Evolutionary conservation across 1,284 basidiomycete genomes (phyloP), one percentile per base, ranked within the genome.

Genomic region (Leucoagaricus sp.): DNA sequence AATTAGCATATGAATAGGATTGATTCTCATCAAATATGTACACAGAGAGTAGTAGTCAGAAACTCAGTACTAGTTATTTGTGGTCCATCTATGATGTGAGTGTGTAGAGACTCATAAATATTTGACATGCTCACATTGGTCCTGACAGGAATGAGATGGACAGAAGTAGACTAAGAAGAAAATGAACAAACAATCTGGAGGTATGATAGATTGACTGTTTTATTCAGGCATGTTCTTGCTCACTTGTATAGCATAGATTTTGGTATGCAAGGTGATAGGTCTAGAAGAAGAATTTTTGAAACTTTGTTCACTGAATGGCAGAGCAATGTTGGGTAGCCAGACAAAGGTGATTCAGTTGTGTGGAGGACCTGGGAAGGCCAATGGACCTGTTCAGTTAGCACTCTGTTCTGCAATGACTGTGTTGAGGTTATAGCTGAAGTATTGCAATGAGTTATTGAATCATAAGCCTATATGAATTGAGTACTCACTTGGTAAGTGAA

Each of bases 211-310:
- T 26, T n/a, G n/a, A 15, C 13, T 23, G 17, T 23, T 9, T 15
- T 25, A 45, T 9, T 21, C 6, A 25, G n/a, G 13, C 15, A 25
- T 15, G 44, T 6, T 23, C 5, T 19, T 9, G n/a, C n/a, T n/a
- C n/a, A 48, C 29, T n/a, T n/a, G 12, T 1, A 2, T 9, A 29
- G 51, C n/a, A 7, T 49, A 42, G 3, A 63, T n/a, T 26, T 63
- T 60, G 28, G 58, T 50, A 50, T 63, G 61, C 4, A 60, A 52
- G 1, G 61, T 49, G 38, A 58, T 57, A 3, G 45, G 44, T n/a
- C 61, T 58, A 3, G 55, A 57, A 4, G 60, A 33, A 2, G 58
- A 58, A 31, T 63, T 60, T n/a, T 13, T 19, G 23, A 46, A 41
- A 10, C 36, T 34, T 33, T 45, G 38, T 34, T 49, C 28, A 12